Percentiles rank a stretch among this genome's conserved stretches.
Evolutionary conservation across 1,284 basidiomycete species (phyloP).

Genomic region (Trametes sp.): DNA sequence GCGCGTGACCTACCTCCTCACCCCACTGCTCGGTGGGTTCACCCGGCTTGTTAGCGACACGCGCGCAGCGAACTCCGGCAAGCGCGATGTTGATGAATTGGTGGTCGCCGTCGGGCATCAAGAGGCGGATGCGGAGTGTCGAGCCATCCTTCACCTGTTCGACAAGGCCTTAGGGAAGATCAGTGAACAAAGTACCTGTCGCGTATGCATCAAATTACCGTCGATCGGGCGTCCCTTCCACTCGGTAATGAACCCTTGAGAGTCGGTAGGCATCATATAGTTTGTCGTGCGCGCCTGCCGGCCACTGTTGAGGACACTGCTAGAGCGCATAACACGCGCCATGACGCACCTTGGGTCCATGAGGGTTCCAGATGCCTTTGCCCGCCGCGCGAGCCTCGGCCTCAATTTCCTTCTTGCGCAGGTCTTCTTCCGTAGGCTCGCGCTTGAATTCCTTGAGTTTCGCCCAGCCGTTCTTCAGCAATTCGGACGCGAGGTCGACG

Average conservation of each 20-base stretch:
- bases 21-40: slow-evolving; percentile 83
- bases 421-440: slow-evolving; percentile 81
- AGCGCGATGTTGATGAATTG: slow-evolving; percentile 87
- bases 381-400: slow-evolving; percentile 80
- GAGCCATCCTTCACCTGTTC: slow-evolving; percentile 96
- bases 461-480: slow-evolving; percentile 90
- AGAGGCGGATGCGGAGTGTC: slow-evolving; percentile 87
- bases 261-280: slow-evolving; percentile 91
- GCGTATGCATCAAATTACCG: slow-evolving; percentile 54
- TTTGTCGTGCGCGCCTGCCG: slow-evolving; percentile 75
- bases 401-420: slow-evolving; percentile 77
- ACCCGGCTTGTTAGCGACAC: slow-evolving; percentile 74
- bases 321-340: neutral
- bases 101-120: slow-evolving; percentile 89
- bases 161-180: slow-evolving; percentile 73
- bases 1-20: slow-evolving; percentile 72
- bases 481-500: slow-evolving; percentile 78
- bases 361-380: slow-evolving; percentile 89
- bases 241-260: slow-evolving; percentile 88
- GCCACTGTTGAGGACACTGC: neutral
- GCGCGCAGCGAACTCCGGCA: slow-evolving; percentile 87
- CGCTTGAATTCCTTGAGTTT: slow-evolving; percentile 89
- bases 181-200: slow-evolving; percentile 1
- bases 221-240: slow-evolving; percentile 92
- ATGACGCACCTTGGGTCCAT: slow-evolving; percentile 75